Evolutionary conservation across 2,329 filamentous ascomycete genomes (phyloP).

Genomic region (Neospermospora avenae): DNA sequence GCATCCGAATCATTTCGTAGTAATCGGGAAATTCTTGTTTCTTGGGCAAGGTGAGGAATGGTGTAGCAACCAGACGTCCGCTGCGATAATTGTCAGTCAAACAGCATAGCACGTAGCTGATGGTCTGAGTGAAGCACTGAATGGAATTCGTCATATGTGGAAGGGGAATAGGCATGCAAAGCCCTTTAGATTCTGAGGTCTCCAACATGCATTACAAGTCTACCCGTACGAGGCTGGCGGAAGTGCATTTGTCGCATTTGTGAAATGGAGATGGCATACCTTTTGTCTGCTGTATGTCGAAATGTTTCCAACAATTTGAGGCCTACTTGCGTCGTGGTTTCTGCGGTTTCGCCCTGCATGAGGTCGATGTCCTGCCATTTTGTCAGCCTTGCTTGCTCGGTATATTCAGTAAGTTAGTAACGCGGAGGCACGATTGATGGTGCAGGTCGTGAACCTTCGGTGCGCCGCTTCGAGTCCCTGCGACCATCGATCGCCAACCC

Average conservation of each 20-base stretch:
- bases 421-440: slow-evolving; percentile 18
- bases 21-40: slow-evolving; percentile 66
- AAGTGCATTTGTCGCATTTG: slow-evolving; percentile 11
- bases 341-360: slow-evolving; percentile 51
- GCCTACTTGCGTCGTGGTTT: slow-evolving; percentile 69
- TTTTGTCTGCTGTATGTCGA: slow-evolving; percentile 75
- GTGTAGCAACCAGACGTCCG: slow-evolving; percentile 69
- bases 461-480: slow-evolving; percentile 25
- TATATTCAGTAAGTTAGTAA: slow-evolving; percentile 11
- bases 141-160: neutral
- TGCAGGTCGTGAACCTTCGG: slow-evolving; percentile 22
- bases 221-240: slow-evolving; percentile 3
- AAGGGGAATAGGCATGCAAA: neutral
- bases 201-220: neutral
- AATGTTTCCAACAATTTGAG: slow-evolving; percentile 72
- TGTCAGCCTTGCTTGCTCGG: slow-evolving; percentile 31
- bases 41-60: slow-evolving; percentile 71
- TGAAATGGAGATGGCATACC: slow-evolving; percentile 48
- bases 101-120: neutral
- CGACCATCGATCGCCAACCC: slow-evolving; percentile 22
- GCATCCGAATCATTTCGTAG: slow-evolving; percentile 72
- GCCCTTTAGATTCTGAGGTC: neutral
- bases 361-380: slow-evolving; percentile 27
- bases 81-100: slow-evolving; percentile 38
- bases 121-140: neutral